A percentile compares a stretch with the other conserved stretches of the same genome.
Evolutionary conservation across 225 moss, liverwort and hornwort genomes (phyloP).

Genomic region (Rhytidiadelphus loreus): DNA sequence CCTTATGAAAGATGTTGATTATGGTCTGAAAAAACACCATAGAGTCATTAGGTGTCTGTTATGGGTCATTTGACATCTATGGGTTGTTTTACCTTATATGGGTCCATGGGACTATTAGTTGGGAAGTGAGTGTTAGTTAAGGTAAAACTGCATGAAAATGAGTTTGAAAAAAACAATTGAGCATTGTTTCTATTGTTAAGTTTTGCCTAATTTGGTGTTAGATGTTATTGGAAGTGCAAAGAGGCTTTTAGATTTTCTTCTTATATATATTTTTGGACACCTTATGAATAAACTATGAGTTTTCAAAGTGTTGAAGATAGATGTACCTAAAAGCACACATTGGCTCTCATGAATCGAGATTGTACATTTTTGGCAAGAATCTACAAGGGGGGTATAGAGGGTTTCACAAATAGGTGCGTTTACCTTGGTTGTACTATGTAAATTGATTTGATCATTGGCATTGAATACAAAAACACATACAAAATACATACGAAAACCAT

Average conservation of each 20-base stretch:
- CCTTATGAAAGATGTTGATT: too few relatives aligned
- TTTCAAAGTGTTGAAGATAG: not conserved
- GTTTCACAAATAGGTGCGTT: accelerated
- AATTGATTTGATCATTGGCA: not conserved
- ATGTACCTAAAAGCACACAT: accelerated
- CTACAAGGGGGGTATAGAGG: accelerated
- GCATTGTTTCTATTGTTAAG: not conserved
- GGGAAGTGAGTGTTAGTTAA: not conserved
- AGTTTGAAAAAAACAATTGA: not conserved
- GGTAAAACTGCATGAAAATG: not conserved
- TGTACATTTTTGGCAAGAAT: not conserved
- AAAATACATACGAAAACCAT: too few relatives aligned
- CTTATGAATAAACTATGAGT: not conserved
- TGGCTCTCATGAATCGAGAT: not conserved
- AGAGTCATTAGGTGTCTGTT: too few relatives aligned
- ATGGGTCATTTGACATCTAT: too few relatives aligned
- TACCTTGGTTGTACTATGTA: not conserved
- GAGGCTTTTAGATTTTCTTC: not conserved
- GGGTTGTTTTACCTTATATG: too few relatives aligned
- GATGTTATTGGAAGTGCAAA: not conserved
- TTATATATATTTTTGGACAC: not conserved
- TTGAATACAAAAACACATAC: too few relatives aligned
- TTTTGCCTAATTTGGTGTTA: not conserved
- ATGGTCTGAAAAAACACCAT: too few relatives aligned
- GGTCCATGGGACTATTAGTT: not conserved